Percentiles rank a stretch among this genome's conserved stretches.
Conservation (phyloP, 768 basidiomycete species). For the Pilatotrama ljubarskyi region DNA sequence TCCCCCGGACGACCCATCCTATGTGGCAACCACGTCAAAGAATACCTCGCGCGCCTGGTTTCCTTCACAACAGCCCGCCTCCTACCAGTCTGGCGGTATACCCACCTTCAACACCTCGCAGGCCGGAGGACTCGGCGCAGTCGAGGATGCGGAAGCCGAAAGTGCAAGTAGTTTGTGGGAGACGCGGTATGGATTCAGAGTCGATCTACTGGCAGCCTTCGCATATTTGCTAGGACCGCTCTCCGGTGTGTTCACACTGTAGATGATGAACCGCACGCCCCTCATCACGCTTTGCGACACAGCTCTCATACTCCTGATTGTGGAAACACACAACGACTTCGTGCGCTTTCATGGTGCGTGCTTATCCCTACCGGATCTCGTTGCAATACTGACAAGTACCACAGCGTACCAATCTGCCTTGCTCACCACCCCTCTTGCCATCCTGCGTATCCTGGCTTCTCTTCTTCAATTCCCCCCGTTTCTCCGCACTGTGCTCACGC, state of each 20-base stretch:
- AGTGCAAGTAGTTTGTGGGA: slow-evolving; percentile 62
- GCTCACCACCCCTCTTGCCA: slow-evolving; percentile 60
- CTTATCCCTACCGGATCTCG: neutral
- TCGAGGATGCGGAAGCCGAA: slow-evolving; percentile 41
- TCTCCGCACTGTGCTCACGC: slow-evolving; percentile 49
- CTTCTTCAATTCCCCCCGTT: slow-evolving; percentile 54
- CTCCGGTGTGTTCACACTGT: slow-evolving; percentile 51
- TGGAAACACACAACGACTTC: slow-evolving; percentile 77
- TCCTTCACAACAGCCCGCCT: slow-evolving; percentile 40
- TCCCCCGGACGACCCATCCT: slow-evolving; percentile 55
- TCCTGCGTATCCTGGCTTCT: slow-evolving; percentile 55
- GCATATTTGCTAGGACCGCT: slow-evolving; percentile 71
- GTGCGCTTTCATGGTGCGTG: slow-evolving; percentile 74
- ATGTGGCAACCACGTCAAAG: slow-evolving; percentile 21
- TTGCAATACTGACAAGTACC: neutral
- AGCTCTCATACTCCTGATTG: slow-evolving; percentile 66
- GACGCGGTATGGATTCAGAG: slow-evolving; percentile 64
- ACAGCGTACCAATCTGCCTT: slow-evolving; percentile 81
- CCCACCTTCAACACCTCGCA: slow-evolving; percentile 54
- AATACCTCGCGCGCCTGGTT: slow-evolving; percentile 48
- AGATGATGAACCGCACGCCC: neutral
- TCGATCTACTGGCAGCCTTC: slow-evolving; percentile 64
- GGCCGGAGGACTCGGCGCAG: slow-evolving; percentile 37
- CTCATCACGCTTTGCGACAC: neutral
- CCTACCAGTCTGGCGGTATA: slow-evolving; percentile 72